Evolutionary conservation across 768 basidiomycete species (phyloP), one percentile per base, ranked within the genome.

Genomic region (Boletus reticulatus): DNA sequence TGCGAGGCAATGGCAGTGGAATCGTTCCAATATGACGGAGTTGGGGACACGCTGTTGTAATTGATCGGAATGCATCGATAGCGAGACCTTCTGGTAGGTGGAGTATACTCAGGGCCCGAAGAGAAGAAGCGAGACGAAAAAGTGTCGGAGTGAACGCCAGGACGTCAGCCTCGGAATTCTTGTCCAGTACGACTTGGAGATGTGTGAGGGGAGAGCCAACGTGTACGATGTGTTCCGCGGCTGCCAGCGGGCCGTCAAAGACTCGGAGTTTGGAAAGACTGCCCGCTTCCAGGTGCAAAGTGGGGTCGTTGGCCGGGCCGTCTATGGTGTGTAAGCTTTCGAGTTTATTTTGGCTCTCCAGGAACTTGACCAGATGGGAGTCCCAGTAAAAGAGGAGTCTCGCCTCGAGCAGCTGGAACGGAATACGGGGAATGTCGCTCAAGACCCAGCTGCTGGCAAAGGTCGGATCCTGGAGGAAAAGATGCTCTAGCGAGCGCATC

Each of bases 371-470:
- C 10, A 80, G 51, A 45, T 76, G 64, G 0, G 56, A 43, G 59
- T 83, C 80, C 82, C 83, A 85, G 7, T 68, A 59, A 47, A 84
- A 73, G 43, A 73, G 72, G n/a, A 85, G 63, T 24, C 72, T 75
- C 5, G 78, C 75, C 43, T 84, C 81, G 44, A 64, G 69, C 22
- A 85, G 76, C 51, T 77, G 77, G 69, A 84, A 84, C 16, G 65
- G 71, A 36, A 70, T 71, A 46, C 73, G 65, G 3, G 72, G 59
- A 2, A 70, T 64, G 43, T 74, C 69, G 59, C 76, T 66, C 56
- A 84, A 65, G 19, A 84, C 65, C 80, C 80, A 84, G 17, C 74
- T 68, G 58, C 78, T 74, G 1, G 67, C 32, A 54, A 65, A 66
- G 6, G 68, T 59, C 20, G 73, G 65, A 58, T 83, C 80, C 29